Percentiles rank a stretch among this genome's conserved stretches.
phyloP scores from a whole-genome alignment of 140 eudicot genomes.

The Flaveria floridana region DNA sequence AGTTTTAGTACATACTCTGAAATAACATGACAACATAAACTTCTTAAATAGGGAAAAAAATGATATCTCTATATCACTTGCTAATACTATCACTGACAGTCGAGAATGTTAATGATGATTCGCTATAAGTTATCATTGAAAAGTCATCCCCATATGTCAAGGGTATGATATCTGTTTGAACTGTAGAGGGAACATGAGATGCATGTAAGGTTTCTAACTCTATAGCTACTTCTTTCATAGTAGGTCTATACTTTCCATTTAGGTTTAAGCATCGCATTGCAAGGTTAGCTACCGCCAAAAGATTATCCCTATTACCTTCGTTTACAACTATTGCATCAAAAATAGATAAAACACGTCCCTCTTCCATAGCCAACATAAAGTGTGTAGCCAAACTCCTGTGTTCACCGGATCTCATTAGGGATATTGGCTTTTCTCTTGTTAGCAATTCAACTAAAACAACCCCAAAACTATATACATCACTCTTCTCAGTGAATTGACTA shows the following conservation, averaged over 20 bases:
- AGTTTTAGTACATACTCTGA: background rate
- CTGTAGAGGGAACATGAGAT: background rate
- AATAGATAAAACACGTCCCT: background rate
- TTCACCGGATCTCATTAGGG: slow-evolving; percentile 10
- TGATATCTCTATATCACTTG: background rate
- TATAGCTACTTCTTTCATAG: background rate
- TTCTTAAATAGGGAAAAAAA: background rate
- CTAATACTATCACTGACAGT: background rate
- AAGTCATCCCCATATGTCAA: background rate
- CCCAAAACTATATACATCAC: slow-evolving; percentile 32
- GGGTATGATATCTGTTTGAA: background rate
- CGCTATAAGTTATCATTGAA: background rate
- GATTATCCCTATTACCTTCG: background rate
- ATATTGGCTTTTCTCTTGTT: background rate
- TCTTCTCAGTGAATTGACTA: slow-evolving; percentile 20
- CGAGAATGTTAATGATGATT: background rate
- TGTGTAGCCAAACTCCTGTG: slow-evolving; percentile 15
- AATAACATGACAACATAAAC: background rate
- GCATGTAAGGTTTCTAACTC: background rate
- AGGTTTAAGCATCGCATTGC: background rate
- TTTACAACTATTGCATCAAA: background rate
- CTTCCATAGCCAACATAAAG: slow-evolving; percentile 6
- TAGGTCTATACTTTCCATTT: background rate
- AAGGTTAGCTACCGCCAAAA: background rate
- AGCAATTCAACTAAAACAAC: slow-evolving; percentile 14